Percentiles rank a stretch among this genome's conserved stretches.
phyloP scores from a whole-genome alignment of 108 stramenopile genomes.

The Poteriospumella lacustris region DNA sequence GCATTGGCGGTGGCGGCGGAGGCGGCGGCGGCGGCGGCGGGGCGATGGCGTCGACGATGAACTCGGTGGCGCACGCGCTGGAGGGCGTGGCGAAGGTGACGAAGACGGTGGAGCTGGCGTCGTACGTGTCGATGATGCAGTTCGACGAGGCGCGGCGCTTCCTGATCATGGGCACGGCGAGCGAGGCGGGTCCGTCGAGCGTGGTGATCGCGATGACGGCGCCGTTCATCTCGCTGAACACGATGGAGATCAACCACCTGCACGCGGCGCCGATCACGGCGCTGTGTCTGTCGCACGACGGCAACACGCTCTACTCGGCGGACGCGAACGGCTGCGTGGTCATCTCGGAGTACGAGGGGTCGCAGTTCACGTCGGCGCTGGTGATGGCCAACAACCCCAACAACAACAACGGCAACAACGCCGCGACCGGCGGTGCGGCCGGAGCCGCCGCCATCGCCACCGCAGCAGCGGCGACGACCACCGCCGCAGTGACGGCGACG shows the following conservation, averaged over 20 bases:
- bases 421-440: background rate
- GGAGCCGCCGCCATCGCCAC: constrained; percentile 28
- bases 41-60: background rate
- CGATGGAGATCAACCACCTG: background rate
- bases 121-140: background rate
- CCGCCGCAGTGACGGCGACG: constrained; percentile 8
- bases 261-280: constrained; percentile 19
- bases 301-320: background rate
- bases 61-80: too few species aligned
- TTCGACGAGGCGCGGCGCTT: background rate
- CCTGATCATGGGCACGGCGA: background rate
- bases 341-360: constrained; percentile 16
- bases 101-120: background rate
- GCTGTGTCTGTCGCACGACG: background rate
- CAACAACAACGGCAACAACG: too few species aligned
- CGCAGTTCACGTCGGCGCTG: too few species aligned
- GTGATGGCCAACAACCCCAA: too few species aligned
- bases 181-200: background rate
- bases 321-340: constrained; percentile 5
- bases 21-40: background rate
- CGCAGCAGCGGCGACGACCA: constrained; percentile 33
- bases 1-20: background rate
- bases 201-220: background rate
- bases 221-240: background rate
- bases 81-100: background rate